Evolutionary conservation across 345 rosid species (phyloP), one percentile per base, ranked within the genome.

Genomic region (sweet orange (Citrus sinensis)): DNA sequence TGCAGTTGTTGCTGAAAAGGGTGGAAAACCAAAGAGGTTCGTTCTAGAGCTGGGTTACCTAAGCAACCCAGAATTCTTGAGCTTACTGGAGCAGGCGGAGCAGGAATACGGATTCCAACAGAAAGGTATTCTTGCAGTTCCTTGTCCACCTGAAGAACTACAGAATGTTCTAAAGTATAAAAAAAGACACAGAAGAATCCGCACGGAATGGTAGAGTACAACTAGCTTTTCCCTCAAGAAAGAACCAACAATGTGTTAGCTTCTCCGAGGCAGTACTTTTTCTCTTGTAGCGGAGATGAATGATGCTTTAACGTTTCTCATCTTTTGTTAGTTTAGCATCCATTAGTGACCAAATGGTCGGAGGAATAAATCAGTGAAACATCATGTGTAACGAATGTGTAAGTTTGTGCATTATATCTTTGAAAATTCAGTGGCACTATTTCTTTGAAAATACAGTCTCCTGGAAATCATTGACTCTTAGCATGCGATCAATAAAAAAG

Each of bases 111-210:
- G 90, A 13, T 86, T 86, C 75, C 85, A 84, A 30, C 88, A 76
- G 14, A 74, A 71, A 55, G 89, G 86, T 49, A 87, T 89, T 82
- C 80, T 86, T 39, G 83, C 82, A 25, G 79, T 88, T 37, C 90
- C 91, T 20, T 88, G 95, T 75, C 88, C 62, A 75, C 93, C 95
- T 4, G 91, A 89, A 80, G 92, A 86, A 80, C 67, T 85, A 69
- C 82, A 86, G 74, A 82, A 55, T 79, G 75, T 91, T 70, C 37
- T 90, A 51, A 76, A 77, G 25, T n/a, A 62, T 14, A 64, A 11
- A 11, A 14, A 13, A 7, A 63, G 67, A 30, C 16, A 16, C 5
- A 63, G 37, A 63, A 63, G 67, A 63, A 32, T 32, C n/a, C 17
- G n/a, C 30, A 1, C 67, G 30, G 67, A 63, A 63, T 63, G 67